These are phyloP conservation scores for Emiliania huxleyi DNA, from an alignment of 78 protist species.

Conservation along the genomic window DNA sequence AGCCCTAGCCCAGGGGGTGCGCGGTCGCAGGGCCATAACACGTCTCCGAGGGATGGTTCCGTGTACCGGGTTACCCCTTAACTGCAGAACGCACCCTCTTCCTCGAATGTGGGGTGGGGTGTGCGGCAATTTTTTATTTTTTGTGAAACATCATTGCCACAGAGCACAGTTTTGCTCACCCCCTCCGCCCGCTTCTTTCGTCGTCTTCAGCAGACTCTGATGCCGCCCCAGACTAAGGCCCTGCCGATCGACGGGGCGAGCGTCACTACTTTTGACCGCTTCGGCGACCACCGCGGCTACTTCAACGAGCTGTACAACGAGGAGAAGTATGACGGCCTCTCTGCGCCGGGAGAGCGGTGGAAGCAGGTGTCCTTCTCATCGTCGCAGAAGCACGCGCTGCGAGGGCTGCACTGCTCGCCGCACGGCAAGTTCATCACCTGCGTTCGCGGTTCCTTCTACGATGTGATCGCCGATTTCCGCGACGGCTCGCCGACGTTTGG, in stretches of 20 bases:
- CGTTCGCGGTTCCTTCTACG: slow-evolving; percentile 16
- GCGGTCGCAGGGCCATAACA: too few relatives aligned
- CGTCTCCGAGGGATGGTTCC: too few relatives aligned
- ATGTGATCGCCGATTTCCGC: slow-evolving; percentile 39
- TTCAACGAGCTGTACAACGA: slow-evolving; percentile 38
- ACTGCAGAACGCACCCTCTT: too few relatives aligned
- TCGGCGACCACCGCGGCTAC: slow-evolving; percentile 34
- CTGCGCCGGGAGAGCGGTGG: neutral
- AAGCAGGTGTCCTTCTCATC: slow-evolving; percentile 16
- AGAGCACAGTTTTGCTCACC: too few relatives aligned
- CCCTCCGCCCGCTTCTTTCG: too few relatives aligned
- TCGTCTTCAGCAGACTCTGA: too few relatives aligned
- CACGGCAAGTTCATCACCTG: slow-evolving; percentile 44
- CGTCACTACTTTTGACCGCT: slow-evolving; percentile 1
- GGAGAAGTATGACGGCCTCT: neutral
- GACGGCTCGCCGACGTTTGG: slow-evolving; percentile 27
- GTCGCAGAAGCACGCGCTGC: neutral
- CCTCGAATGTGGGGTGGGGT: too few relatives aligned
- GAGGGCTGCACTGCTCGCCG: slow-evolving; percentile 42
- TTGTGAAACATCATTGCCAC: too few relatives aligned
- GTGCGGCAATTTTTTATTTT: too few relatives aligned
- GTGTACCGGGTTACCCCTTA: too few relatives aligned
- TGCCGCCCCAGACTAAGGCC: neutral
- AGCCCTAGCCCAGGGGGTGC: too few relatives aligned
- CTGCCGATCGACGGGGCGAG: neutral